Evolutionary conservation across 345 rosid genomes (phyloP), one percentile per base, ranked within the genome.

Genomic region (Mangifera indica): DNA sequence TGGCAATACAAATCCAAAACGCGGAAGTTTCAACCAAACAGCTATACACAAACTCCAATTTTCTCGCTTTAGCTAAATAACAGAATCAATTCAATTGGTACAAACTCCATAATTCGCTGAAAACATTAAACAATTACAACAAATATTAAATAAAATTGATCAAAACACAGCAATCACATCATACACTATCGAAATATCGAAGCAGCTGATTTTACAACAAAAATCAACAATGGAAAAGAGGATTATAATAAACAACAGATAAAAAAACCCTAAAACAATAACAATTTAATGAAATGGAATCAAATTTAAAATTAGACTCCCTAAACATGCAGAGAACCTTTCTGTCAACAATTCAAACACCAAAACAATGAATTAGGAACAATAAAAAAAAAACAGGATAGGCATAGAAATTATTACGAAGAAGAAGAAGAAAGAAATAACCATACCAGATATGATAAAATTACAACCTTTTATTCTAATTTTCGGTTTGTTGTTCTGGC

Each of bases 221-320:
- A 15, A 32, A 17, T 2, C 45, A 15, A 60, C 2, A 46, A 46
- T 18, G 53, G 15, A 49, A 49, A 18, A 60, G 46, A 34, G 62
- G 15, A 60, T 18, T 18, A 60, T 9, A 11, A 3, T 52, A 69
- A 52, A 13, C 12, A 24, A 14, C n/a, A 40, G 22, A 7, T 2
- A 45, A 25, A 70, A 59, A 46, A 70, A 58, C 73, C 73, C 56
- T 45, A 57, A 42, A n/a, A 10, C n/a, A n/a, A 58, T 15, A 25
- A 45, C 64, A 24, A 70, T 70, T 45, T 46, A 54, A 44, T 13
- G 12, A 42, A 4, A 26, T 2, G 17, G 20, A 68, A 68, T 55
- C 21, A 3, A 8, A 9, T 40, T 20, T 13, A 58, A 58, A 70
- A 40, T 44, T 14, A 18, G 51, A 10, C 14, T 66, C 70, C n/a